Conservation (phyloP, 108 stramenopile species). For the Parietichytrium sp. region DNA sequence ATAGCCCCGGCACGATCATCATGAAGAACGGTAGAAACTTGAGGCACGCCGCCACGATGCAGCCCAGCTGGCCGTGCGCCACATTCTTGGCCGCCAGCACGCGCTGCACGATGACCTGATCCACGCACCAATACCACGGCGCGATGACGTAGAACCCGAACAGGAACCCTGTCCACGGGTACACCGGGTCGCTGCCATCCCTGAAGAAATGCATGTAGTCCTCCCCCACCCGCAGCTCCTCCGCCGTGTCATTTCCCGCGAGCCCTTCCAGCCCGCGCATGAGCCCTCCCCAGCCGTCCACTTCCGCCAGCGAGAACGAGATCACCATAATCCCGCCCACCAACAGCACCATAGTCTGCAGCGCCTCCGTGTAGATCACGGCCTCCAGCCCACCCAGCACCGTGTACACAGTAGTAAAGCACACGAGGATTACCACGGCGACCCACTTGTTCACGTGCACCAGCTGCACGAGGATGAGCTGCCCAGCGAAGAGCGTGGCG, state of each 20-base stretch:
- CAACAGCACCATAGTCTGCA: constrained; percentile 5
- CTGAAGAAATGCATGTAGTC: constrained; percentile 32
- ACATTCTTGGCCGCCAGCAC: constrained; percentile 1
- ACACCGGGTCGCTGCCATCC: background rate
- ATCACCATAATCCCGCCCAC: constrained; percentile 19
- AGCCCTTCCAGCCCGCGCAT: background rate
- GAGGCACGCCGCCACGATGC: background rate
- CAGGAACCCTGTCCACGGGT: constrained; percentile 21
- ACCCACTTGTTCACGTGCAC: constrained; percentile 7
- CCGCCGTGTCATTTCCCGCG: background rate
- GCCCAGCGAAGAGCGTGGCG: constrained; percentile 11
- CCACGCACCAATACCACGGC: constrained; percentile 36
- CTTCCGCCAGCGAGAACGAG: background rate
- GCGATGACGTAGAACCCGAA: constrained; percentile 2
- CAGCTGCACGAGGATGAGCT: constrained; percentile 8
- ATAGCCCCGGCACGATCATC: constrained; percentile 3
- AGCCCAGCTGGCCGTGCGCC: constrained; percentile 10
- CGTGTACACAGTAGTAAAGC: constrained; percentile 9
- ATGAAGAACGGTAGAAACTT: constrained; percentile 28
- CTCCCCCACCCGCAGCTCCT: no score
- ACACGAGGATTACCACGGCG: constrained; percentile 9
- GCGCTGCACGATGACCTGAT: constrained; percentile 33
- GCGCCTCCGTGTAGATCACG: constrained; percentile 17
- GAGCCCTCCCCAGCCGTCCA: background rate
- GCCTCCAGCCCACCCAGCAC: constrained; percentile 31